phyloP scores from a whole-genome alignment of 306 rosid genomes.

The Malus sieversii region DNA sequence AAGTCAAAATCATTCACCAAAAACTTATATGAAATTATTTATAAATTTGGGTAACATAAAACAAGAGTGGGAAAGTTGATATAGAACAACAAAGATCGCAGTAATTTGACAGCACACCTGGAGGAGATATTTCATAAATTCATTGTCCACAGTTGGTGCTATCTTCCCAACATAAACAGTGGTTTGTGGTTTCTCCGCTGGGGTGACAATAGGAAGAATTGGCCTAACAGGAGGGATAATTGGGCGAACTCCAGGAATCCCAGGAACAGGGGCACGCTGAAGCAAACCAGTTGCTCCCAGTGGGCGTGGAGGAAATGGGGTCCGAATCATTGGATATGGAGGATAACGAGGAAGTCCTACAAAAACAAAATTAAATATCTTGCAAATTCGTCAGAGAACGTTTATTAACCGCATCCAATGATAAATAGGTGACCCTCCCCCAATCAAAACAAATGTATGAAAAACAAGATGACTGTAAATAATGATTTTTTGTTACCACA shows the following conservation, averaged over 20 bases:
- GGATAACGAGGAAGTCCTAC: conserved; percentile 87
- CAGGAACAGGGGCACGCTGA: conserved; percentile 78
- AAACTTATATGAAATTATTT: background rate
- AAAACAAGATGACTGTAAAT: conserved; percentile 31
- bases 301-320: conserved; percentile 65
- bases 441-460: conserved; percentile 18
- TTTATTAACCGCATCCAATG: conserved; percentile 14
- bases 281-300: conserved; percentile 67
- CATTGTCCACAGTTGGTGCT: conserved; percentile 84
- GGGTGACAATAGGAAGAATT: conserved; percentile 56
- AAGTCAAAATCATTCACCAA: background rate
- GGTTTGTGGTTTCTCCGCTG: conserved; percentile 75
- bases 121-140: conserved; percentile 74
- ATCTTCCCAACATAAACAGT: conserved; percentile 91
- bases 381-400: conserved; percentile 60
- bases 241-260: conserved; percentile 78
- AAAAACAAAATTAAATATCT: conserved; percentile 51
- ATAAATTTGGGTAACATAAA: background rate
- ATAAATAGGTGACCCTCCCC: conserved; percentile 21
- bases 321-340: conserved; percentile 72
- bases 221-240: conserved; percentile 79
- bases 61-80: background rate
- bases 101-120: conserved; percentile 42
- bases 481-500: conserved; percentile 71
- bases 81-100: background rate